Percentiles rank a stretch among this genome's conserved stretches.
Conservation (phyloP, 2,329 filamentous ascomycete genomes). For the Lachnellula subtilissima region DNA sequence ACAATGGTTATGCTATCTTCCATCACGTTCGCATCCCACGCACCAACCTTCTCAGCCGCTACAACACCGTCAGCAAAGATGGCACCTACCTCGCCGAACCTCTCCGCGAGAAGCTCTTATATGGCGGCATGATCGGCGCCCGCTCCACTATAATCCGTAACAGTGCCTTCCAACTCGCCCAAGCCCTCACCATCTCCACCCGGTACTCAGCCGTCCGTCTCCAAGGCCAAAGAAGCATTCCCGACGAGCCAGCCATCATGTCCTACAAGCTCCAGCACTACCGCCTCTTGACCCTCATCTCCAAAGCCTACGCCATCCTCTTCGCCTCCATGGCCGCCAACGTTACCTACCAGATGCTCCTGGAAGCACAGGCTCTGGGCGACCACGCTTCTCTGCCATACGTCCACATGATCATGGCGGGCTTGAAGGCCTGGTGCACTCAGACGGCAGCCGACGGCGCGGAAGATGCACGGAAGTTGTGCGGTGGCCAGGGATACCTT, state of each 20-base stretch:
- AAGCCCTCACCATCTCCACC: conserved; percentile 33
- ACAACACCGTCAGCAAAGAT: conserved; percentile 28
- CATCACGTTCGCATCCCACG: conserved; percentile 32
- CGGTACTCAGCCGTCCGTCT: conserved; percentile 31
- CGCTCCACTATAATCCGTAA: conserved; percentile 28
- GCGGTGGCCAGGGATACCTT: conserved; percentile 37
- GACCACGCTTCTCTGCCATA: conserved; percentile 17
- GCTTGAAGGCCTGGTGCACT: conserved; percentile 29
- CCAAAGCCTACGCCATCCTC: conserved; percentile 27
- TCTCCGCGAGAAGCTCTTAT: conserved; percentile 32
- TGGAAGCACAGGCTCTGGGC: conserved; percentile 1
- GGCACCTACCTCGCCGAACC: conserved; percentile 28
- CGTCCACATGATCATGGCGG: conserved; percentile 27
- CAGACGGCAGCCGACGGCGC: conserved; percentile 27
- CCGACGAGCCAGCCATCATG: conserved; percentile 4
- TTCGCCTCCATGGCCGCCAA: conserved; percentile 14
- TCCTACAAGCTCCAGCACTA: conserved; percentile 28
- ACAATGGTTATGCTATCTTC: conserved; percentile 34
- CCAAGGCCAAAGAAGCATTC: conserved; percentile 15
- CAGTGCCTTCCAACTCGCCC: conserved; percentile 28
- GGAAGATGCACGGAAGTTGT: conserved; percentile 34
- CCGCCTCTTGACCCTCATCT: conserved; percentile 25
- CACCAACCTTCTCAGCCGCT: conserved; percentile 29
- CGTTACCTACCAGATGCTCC: background rate
- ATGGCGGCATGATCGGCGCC: conserved; percentile 33